Conservation (phyloP, 768 basidiomycete species). For the Leccinum longicurvipes region DNA sequence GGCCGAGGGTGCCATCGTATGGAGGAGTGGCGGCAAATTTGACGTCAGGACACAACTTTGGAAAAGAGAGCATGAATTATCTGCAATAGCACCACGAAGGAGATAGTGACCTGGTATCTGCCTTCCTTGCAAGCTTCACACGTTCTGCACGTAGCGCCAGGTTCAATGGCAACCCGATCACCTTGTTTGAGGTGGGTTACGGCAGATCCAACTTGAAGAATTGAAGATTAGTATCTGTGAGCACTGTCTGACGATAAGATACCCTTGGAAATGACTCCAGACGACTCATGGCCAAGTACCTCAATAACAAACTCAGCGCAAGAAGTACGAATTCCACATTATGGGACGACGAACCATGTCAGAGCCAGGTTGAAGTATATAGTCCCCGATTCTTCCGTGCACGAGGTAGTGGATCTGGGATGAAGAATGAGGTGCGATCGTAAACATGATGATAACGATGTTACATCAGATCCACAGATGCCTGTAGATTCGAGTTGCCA, state of each 20-base stretch:
- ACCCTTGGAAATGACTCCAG: constrained; percentile 76
- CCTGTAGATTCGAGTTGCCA: constrained; percentile 40
- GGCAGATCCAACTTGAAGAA: constrained; percentile 59
- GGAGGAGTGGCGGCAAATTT: constrained; percentile 93
- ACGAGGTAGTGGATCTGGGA: constrained; percentile 71
- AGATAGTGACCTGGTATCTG: constrained; percentile 63
- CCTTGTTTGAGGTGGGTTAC: constrained; percentile 78
- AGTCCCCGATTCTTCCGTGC: constrained; percentile 79
- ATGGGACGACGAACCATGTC: constrained; percentile 59
- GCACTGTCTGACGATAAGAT: neutral
- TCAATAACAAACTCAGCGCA: constrained; percentile 26
- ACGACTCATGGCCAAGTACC: constrained; percentile 94
- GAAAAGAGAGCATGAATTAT: neutral
- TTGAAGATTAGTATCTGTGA: neutral
- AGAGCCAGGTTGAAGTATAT: constrained; percentile 56
- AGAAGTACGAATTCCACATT: neutral
- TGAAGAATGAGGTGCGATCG: constrained; percentile 5
- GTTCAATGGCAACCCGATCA: constrained; percentile 89
- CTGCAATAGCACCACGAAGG: neutral
- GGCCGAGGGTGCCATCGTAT: constrained; percentile 81
- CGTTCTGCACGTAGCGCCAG: constrained; percentile 78
- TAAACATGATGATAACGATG: constrained; percentile 6
- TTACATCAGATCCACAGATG: constrained; percentile 88
- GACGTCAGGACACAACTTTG: constrained; percentile 80
- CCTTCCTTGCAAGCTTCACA: constrained; percentile 87